Base-by-base conservation (phyloP, 164 flowering plant genomes). In the Umbilicus rupestris region DNA sequence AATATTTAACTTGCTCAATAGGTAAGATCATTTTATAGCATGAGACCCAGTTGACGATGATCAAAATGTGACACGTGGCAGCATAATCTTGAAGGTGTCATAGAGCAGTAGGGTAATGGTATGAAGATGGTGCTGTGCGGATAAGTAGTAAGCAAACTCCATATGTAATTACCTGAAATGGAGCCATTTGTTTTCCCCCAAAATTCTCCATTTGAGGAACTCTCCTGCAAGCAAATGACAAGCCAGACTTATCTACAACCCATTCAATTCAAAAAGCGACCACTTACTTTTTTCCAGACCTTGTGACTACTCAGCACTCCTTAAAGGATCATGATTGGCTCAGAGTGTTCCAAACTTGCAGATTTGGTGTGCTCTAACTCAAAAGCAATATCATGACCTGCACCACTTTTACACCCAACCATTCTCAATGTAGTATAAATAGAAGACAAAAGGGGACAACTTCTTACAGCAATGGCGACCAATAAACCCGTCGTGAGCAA, bases 291-390 rank as follows among this genome's bases (percentile, higher is more conserved):
- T 50, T 47, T 47, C 52, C 7, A 46, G 22, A 19, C 8, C 22
- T 50, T 16, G 8, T n/a, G 52, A 47, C 17, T 20, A 50, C 20
- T 50, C 57, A 50, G 28, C 57, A 1, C 29, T 7, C 22, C 7
- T 47, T 4, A 47, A 47, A n/a, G 0, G 22, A 50, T 7, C 28
- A 50, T 22, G 57, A 50, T 50, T 50, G 57, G 57, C 57, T 50
- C 22, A 50, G 57, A 50, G 57, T 50, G 28, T 50, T 50, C 57
- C 57, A 50, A 50, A 50, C 52, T 50, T 50, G 52, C 22, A 47
- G 12, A 3, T 8, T 47, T 47, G 24, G 52, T 47, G 6, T 16
- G 3, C 22, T 47, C 3, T 19, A 47, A 47, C 52, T 47, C 52
- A 50, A 50, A 50, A 50, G 28, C 57, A 50, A 50, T n/a, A 50